Base-by-base conservation (phyloP, 2,329 filamentous ascomycete genomes). In the Diaporthe humulicola region DNA sequence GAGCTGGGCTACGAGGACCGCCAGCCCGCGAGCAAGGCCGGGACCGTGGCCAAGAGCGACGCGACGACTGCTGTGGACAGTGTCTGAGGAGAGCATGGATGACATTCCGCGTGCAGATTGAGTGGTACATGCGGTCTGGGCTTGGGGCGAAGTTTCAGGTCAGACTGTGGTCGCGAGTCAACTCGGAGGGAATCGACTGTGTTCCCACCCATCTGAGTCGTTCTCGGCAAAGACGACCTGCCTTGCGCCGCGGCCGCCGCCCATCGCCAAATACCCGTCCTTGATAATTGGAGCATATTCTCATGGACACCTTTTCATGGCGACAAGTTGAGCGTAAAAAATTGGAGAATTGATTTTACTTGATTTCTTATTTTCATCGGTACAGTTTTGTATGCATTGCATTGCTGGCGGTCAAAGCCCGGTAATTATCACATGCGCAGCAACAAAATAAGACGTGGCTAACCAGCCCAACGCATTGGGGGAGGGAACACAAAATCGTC, bases 1-100 rank as follows among this genome's bases (percentile, higher is more conserved):
- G 79, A 81, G 75, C 76, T 81, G 25, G 79, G 79, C 30, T 80
- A 82, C 52, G 77, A 81, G 57, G 78, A 78, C 56, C 81, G 81
- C 73, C 80, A 79, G 77, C 75, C 73, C 9, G n/a, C 28, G 10
- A 60, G 71, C 66, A 71, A 60, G 66, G 42, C 70, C 19, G 74
- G 61, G 30, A 70, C 67, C 25, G 64, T 58, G 70, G 73, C 73
- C 60, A 76, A 71, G 40, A 74, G 73, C 38, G 73, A 76, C n/a
- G 57, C 57, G 14, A 74, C 75, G 14, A 76, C 75, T 22, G 75
- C 70, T n/a, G 73, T 74, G 64, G 50, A 74, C 30, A 74, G 60
- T 70, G 75, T 74, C 60, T 74, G 50, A 73, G 45, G 40, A 36
- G 8, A 42, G 10, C 19, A n/a, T 28, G 48, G 40, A 61, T 22